phyloP scores from a whole-genome alignment of 495 filamentous ascomycete genomes.

The Talaromyces thailandensis region DNA sequence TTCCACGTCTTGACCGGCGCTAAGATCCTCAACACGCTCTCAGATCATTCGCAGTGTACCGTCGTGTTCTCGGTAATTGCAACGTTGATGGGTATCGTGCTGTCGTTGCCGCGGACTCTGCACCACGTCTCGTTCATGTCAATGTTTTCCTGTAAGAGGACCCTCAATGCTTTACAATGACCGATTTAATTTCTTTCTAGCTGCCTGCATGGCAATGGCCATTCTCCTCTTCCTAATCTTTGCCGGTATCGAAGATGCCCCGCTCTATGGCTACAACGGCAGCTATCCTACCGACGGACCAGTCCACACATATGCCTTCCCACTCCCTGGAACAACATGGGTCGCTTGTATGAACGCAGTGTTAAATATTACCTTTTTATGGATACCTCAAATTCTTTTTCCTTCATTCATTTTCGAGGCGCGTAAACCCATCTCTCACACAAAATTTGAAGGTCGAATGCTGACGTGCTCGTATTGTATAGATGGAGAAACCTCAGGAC shows the following conservation, averaged over 20 bases:
- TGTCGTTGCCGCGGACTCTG: slow-evolving; percentile 77
- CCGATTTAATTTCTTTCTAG: slow-evolving; percentile 14
- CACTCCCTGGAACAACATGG: slow-evolving; percentile 61
- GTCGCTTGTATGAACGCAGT: slow-evolving; percentile 74
- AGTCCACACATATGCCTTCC: slow-evolving; percentile 47
- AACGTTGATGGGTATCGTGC: slow-evolving; percentile 60
- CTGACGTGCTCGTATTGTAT: slow-evolving; percentile 23
- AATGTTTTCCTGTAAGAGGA: slow-evolving; percentile 39
- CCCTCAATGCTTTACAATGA: background rate
- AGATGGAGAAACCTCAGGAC: slow-evolving; percentile 79
- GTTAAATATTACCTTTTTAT: slow-evolving; percentile 84
- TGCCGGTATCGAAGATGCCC: slow-evolving; percentile 52
- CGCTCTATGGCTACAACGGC: slow-evolving; percentile 53
- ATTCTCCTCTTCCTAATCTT: slow-evolving; percentile 74
- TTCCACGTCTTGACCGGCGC: slow-evolving; percentile 72
- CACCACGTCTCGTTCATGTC: slow-evolving; percentile 63
- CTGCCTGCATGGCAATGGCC: slow-evolving; percentile 77
- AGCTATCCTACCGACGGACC: slow-evolving; percentile 45
- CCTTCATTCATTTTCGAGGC: slow-evolving; percentile 70
- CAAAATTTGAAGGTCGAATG: background rate
- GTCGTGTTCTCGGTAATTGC: slow-evolving; percentile 65
- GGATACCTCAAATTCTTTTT: slow-evolving; percentile 86
- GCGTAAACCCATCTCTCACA: too few species aligned
- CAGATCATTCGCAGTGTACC: slow-evolving; percentile 54
- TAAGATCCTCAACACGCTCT: slow-evolving; percentile 80